A percentile compares a stretch with the other conserved stretches of the same genome.
Conservation (phyloP, 1,284 basidiomycete genomes). For the Butyriboletus appendiculatus region DNA sequence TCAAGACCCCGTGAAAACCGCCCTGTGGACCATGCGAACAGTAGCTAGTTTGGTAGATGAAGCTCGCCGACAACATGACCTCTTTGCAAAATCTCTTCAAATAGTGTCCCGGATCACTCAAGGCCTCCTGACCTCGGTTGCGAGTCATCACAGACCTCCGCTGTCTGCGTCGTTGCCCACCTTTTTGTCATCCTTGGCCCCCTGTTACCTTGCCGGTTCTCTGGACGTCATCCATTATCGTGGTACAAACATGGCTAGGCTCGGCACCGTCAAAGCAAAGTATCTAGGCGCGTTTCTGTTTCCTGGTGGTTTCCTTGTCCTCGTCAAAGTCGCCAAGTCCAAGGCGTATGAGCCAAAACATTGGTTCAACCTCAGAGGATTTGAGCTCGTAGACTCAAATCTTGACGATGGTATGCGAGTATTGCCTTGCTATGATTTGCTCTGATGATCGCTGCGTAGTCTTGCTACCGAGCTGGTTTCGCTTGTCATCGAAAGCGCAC, state of each 20-base stretch:
- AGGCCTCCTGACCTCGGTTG: conserved; percentile 33
- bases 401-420: conserved; percentile 62
- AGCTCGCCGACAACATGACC: conserved; percentile 62
- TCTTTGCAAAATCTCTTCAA: conserved; percentile 66
- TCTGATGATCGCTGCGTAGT: conserved; percentile 43
- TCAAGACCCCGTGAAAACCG: conserved; percentile 47
- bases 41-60: conserved; percentile 63
- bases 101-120: conserved; percentile 67
- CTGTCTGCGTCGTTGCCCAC: conserved; percentile 43
- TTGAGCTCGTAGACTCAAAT: conserved; percentile 69
- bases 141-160: conserved; percentile 31
- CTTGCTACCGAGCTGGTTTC: conserved; percentile 78
- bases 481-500: conserved; percentile 66
- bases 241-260: conserved; percentile 37
- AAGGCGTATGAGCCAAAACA: conserved; percentile 83
- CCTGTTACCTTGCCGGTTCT: conserved; percentile 76
- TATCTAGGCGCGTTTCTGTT: conserved; percentile 91
- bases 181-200: conserved; percentile 71
- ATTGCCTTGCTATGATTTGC: conserved; percentile 2
- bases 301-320: conserved; percentile 77
- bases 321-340: conserved; percentile 83
- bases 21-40: conserved; percentile 60
- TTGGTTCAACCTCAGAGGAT: conserved; percentile 79
- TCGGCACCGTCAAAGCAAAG: conserved; percentile 68
- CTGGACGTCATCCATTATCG: conserved; percentile 81